A percentile compares a stretch with the other conserved stretches of the same genome.
These are phyloP conservation scores for Centaurea solstitialis DNA, from an alignment of 129 eudicot species.

Conservation along the genomic window DNA sequence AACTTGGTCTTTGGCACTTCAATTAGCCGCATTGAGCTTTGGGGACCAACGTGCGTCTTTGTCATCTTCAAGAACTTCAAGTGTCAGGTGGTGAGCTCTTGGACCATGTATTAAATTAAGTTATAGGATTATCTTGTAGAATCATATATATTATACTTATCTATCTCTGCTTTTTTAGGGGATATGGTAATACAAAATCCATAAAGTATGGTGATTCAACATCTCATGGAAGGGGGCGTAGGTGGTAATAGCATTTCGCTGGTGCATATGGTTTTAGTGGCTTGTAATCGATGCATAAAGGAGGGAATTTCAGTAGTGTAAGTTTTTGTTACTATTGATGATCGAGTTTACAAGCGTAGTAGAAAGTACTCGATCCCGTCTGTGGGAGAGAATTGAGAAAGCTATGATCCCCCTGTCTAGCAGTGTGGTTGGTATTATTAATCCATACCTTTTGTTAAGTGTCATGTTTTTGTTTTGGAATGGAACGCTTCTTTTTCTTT, in stretches of 20 bases:
- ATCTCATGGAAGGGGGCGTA: conserved; percentile 15
- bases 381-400: no score
- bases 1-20: conserved; percentile 7
- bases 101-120: background rate
- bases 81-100: conserved; percentile 4
- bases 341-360: no score
- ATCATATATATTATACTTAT: background rate
- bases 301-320: no score
- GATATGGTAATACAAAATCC: background rate
- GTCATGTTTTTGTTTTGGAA: no score
- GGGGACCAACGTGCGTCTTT: conserved; percentile 3
- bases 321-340: no score
- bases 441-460: no score
- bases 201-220: conserved; percentile 18
- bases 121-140: background rate
- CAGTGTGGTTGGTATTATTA: no score
- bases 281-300: no score
- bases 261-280: background rate
- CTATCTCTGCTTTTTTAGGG: conserved; percentile 9
- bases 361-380: no score
- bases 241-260: conserved; percentile 5
- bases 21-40: conserved; percentile 31
- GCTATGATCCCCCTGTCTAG: no score
- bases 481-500: no score
- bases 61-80: background rate